Conservation (phyloP, 1,284 basidiomycete genomes). For the Salmacisia buchloeana region DNA sequence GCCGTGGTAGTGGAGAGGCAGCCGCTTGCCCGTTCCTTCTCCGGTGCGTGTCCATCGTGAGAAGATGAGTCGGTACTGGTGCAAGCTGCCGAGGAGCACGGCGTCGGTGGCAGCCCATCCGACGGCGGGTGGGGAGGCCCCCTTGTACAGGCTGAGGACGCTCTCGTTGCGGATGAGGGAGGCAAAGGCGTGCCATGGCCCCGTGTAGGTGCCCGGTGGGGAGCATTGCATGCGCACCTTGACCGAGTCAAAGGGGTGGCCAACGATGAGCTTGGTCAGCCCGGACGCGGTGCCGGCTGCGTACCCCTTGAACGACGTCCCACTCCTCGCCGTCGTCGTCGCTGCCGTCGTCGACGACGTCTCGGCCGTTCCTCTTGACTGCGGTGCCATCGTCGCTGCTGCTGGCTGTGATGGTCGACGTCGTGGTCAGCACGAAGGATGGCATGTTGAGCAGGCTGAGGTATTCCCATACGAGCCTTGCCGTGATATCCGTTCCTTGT, state of each 20-base stretch:
- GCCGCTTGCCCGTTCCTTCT: conserved; percentile 20
- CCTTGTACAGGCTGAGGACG: conserved; percentile 50
- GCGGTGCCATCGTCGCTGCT: conserved; percentile 3
- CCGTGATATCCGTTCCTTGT: not conserved
- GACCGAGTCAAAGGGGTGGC: conserved; percentile 61
- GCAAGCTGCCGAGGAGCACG: conserved; percentile 66
- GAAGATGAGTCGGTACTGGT: conserved; percentile 32
- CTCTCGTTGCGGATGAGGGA: conserved; percentile 63
- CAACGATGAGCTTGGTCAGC: conserved; percentile 52
- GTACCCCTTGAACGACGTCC: conserved; percentile 45
- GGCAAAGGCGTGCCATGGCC: conserved; percentile 64
- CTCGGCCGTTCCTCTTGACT: conserved; percentile 2
- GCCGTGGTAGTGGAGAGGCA: conserved; percentile 32
- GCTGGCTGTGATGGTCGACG: not conserved
- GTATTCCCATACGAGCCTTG: too few species aligned
- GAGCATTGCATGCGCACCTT: conserved; percentile 71
- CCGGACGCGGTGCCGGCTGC: conserved; percentile 51
- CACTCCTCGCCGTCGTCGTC: not conserved
- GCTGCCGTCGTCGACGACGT: not conserved
- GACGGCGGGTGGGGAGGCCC: conserved; percentile 63
- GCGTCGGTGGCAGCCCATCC: conserved; percentile 74
- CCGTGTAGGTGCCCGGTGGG: conserved; percentile 64
- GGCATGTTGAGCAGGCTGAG: too few species aligned
- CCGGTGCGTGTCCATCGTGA: conserved; percentile 11
- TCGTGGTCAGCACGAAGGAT: not conserved